phyloP scores from a whole-genome alignment of 805 yeast genomes.

The Vanderwaltozyma yarrowii region DNA sequence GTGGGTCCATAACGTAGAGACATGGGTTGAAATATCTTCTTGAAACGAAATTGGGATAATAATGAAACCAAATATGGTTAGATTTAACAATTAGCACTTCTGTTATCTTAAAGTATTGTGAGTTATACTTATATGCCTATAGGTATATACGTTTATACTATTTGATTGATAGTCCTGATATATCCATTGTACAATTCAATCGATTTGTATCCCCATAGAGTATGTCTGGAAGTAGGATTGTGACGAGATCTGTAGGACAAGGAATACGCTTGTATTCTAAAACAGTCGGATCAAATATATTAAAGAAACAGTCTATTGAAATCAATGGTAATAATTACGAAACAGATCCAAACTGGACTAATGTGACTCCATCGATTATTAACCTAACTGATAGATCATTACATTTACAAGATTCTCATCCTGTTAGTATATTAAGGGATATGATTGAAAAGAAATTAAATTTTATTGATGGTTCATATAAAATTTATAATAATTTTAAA shows the following conservation, averaged over 20 bases:
- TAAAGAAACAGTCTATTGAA: background rate
- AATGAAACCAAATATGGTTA: too few relatives aligned
- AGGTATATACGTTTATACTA: too few relatives aligned
- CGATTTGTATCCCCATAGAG: too few relatives aligned
- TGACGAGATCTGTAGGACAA: background rate
- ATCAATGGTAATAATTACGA: conserved; percentile 42
- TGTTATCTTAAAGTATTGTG: too few relatives aligned
- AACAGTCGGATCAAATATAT: background rate
- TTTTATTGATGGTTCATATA: conserved; percentile 48
- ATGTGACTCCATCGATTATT: conserved; percentile 66
- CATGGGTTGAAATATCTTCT: too few relatives aligned
- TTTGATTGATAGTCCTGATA: too few relatives aligned
- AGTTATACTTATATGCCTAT: too few relatives aligned
- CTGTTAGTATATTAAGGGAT: conserved; percentile 74
- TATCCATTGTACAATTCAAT: too few relatives aligned
- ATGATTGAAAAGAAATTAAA: conserved; percentile 61
- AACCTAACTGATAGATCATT: conserved; percentile 60
- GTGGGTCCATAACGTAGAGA: too few relatives aligned
- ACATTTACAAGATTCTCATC: conserved; percentile 69
- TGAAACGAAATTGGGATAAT: too few relatives aligned
- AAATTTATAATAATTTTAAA: conserved; percentile 54
- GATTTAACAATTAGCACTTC: too few relatives aligned
- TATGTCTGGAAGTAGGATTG: background rate
- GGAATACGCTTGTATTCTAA: background rate
- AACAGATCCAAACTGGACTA: conserved; percentile 68